phyloP scores from a whole-genome alignment of 2,329 filamentous ascomycete species.

The Aspergillus ruber region DNA sequence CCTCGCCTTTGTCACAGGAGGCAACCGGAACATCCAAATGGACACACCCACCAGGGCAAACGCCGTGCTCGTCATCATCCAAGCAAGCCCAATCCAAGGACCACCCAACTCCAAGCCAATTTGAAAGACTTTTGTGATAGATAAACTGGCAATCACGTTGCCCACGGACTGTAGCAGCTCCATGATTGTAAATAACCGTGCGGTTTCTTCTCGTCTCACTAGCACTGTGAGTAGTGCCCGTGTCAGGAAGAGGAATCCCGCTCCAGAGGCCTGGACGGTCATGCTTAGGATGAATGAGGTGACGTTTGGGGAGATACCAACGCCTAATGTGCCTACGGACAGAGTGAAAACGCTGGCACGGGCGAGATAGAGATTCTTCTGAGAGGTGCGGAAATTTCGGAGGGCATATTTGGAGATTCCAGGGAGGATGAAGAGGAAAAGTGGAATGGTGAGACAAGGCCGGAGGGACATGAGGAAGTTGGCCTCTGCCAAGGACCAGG shows the following conservation, averaged over 20 bases:
- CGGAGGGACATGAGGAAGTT: constrained; percentile 42
- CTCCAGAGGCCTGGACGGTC: constrained; percentile 43
- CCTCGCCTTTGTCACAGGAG: constrained; percentile 3
- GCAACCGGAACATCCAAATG: constrained; percentile 23
- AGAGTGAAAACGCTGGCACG: constrained; percentile 41
- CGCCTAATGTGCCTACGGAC: constrained; percentile 39
- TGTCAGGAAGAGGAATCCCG: constrained; percentile 43
- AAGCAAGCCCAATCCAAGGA: constrained; percentile 45
- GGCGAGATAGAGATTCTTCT: constrained; percentile 43
- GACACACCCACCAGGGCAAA: constrained; percentile 26
- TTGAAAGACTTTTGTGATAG: constrained; percentile 42
- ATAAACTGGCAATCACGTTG: constrained; percentile 41
- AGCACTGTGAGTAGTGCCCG: constrained; percentile 44
- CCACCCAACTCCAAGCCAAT: constrained; percentile 42
- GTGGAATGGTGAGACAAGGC: constrained; percentile 42
- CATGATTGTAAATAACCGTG: constrained; percentile 45
- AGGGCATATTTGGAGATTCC: constrained; percentile 34
- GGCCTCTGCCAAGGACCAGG: constrained; percentile 41
- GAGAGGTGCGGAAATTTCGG: constrained; percentile 28
- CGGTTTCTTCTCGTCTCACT: constrained; percentile 43
- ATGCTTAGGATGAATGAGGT: constrained; percentile 39
- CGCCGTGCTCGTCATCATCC: constrained; percentile 33
- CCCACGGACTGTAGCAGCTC: constrained; percentile 45
- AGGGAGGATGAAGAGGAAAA: constrained; percentile 43
- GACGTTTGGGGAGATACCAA: constrained; percentile 41